Evolutionary conservation across 805 yeast genomes (phyloP).

Genomic region (Tetrapisispora taiwanensis): DNA sequence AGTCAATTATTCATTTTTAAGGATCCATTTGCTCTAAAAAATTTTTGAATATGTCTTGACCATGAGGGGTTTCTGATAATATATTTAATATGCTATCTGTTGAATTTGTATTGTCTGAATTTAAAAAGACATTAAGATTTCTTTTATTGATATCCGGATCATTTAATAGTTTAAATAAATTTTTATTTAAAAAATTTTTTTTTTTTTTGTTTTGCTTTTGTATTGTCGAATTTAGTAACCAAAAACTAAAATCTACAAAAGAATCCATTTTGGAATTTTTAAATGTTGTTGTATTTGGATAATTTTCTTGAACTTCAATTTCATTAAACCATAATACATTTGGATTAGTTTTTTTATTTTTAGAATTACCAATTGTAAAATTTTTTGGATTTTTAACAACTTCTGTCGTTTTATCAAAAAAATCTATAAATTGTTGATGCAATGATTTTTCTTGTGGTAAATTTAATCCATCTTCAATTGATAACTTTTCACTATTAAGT

Average conservation of each 20-base stretch:
- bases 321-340: constrained; percentile 13
- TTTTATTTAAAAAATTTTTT: neutral
- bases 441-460: neutral
- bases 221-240: neutral
- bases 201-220: neutral
- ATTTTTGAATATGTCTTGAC: too few species aligned
- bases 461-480: neutral
- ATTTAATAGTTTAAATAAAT: neutral
- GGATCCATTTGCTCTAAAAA: neutral
- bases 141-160: neutral
- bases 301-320: constrained; percentile 42
- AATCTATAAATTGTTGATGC: neutral
- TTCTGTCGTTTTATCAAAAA: neutral
- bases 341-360: constrained; percentile 15
- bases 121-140: neutral
- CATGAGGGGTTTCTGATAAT: neutral
- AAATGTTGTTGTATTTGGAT: constrained; percentile 27
- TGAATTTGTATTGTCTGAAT: neutral
- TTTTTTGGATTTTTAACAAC: neutral
- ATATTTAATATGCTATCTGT: constrained; percentile 6
- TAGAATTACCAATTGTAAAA: neutral
- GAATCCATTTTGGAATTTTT: constrained; percentile 26
- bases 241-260: neutral
- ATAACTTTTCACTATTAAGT: neutral
- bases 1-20: neutral